phyloP scores from a whole-genome alignment of 768 basidiomycete genomes.

The Tulasnella sp. region DNA sequence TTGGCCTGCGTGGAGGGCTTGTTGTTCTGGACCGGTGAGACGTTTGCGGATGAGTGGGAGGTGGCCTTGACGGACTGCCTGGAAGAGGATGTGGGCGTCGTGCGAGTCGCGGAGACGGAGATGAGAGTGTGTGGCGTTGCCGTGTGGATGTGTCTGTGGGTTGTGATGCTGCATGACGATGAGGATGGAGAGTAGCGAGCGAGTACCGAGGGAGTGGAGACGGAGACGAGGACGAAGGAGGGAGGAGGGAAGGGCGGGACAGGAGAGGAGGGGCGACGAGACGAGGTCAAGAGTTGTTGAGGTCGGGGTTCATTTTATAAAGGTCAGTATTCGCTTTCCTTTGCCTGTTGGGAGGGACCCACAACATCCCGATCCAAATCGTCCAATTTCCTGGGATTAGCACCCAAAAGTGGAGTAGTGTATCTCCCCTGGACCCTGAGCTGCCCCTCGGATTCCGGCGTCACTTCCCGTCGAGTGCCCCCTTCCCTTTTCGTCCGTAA shows the following conservation, averaged over 20 bases:
- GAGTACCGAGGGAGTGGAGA: conserved; percentile 3
- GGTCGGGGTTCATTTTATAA: conserved; percentile 2
- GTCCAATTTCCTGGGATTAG: conserved; percentile 1
- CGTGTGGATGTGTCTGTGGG: neutral
- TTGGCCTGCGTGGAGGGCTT: conserved; percentile 24
- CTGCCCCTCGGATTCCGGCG: neutral
- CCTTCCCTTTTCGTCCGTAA: conserved; percentile 1
- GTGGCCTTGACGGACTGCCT: conserved; percentile 29
- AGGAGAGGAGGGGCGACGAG: conserved; percentile 3
- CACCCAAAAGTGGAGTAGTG: neutral
- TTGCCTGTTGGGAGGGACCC: neutral
- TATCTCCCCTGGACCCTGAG: neutral
- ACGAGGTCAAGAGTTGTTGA: neutral
- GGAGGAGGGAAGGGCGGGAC: neutral
- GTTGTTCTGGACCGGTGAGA: conserved; percentile 26
- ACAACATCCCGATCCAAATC: neutral
- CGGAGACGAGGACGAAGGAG: neutral
- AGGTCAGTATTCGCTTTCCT: neutral
- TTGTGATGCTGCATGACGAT: neutral
- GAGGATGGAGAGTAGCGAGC: neutral
- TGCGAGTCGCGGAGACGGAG: conserved; percentile 27
- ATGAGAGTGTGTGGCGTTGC: conserved; percentile 23
- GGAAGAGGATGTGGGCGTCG: conserved; percentile 29
- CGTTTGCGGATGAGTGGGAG: conserved; percentile 30
- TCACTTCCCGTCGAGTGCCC: neutral